Evolutionary conservation across 2,329 filamentous ascomycete species (phyloP).

Genomic region (Akanthomyces muscarius): DNA sequence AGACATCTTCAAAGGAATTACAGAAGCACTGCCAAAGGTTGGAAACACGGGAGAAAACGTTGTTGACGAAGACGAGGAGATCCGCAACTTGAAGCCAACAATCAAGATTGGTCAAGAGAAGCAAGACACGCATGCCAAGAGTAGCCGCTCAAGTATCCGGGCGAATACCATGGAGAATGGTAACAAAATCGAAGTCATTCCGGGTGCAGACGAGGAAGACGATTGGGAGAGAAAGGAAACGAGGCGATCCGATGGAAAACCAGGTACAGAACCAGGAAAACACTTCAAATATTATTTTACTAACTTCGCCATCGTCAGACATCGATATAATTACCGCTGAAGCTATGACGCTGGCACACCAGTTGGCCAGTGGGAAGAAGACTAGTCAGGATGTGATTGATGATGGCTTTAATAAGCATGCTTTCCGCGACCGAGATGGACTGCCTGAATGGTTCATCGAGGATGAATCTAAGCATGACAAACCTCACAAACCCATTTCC

Average conservation of each 20-base stretch:
- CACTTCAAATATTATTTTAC: slow-evolving; percentile 1
- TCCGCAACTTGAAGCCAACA: slow-evolving; percentile 23
- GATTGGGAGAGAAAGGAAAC: slow-evolving; percentile 66
- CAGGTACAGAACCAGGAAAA: slow-evolving; percentile 41
- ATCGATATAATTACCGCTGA: slow-evolving; percentile 99
- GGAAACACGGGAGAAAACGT: slow-evolving; percentile 33
- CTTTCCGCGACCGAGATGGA: slow-evolving; percentile 86
- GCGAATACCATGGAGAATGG: slow-evolving; percentile 36
- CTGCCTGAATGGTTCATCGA: slow-evolving; percentile 98
- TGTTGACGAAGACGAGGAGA: slow-evolving; percentile 28
- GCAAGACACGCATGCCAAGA: slow-evolving; percentile 13
- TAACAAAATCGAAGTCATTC: slow-evolving; percentile 59
- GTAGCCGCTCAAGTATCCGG: slow-evolving; percentile 24
- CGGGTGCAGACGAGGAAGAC: slow-evolving; percentile 43
- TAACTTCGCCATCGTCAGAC: slow-evolving; percentile 46
- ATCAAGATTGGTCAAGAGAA: slow-evolving; percentile 29
- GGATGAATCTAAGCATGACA: slow-evolving; percentile 82
- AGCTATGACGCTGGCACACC: slow-evolving; percentile 94
- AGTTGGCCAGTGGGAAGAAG: slow-evolving; percentile 82
- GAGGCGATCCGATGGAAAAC: slow-evolving; percentile 58
- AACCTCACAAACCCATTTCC: slow-evolving; percentile 80
- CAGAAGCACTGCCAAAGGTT: slow-evolving; percentile 51
- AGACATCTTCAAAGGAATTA: slow-evolving; percentile 85
- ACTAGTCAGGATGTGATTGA: slow-evolving; percentile 77
- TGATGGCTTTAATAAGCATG: slow-evolving; percentile 88